Conservation (phyloP, 768 basidiomycete genomes). For the Lactarius quietus region DNA sequence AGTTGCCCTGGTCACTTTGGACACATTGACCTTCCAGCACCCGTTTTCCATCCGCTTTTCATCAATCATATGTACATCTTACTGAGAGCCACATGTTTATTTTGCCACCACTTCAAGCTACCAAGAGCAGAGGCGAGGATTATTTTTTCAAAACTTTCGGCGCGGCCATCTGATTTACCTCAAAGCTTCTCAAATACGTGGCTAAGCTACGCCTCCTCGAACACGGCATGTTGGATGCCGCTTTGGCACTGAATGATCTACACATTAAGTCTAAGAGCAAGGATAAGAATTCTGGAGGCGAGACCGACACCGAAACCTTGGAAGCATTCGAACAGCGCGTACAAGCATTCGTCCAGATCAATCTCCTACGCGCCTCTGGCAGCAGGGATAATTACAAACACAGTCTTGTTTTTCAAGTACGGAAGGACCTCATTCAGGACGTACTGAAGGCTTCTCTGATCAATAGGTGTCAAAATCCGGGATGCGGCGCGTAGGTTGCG, state of each 20-base stretch:
- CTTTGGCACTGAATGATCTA: slow-evolving; percentile 71
- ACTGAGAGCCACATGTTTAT: slow-evolving; percentile 84
- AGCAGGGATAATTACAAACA: slow-evolving; percentile 88
- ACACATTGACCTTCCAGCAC: slow-evolving; percentile 92
- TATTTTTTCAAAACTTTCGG: slow-evolving; percentile 19
- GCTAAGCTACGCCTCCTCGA: slow-evolving; percentile 88
- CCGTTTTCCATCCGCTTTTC: slow-evolving; percentile 95
- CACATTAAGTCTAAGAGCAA: slow-evolving; percentile 41
- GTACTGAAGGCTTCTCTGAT: slow-evolving; percentile 67
- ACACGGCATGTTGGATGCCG: slow-evolving; percentile 80
- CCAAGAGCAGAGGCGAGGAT: slow-evolving; percentile 61
- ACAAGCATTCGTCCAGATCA: slow-evolving; percentile 61
- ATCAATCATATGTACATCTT: slow-evolving; percentile 88
- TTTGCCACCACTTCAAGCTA: slow-evolving; percentile 90
- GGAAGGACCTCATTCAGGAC: slow-evolving; percentile 78
- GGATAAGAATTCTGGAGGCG: slow-evolving; percentile 38
- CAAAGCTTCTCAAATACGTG: slow-evolving; percentile 73
- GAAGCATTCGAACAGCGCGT: slow-evolving; percentile 61
- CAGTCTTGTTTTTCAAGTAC: slow-evolving; percentile 77
- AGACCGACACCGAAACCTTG: slow-evolving; percentile 41
- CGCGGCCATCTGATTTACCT: slow-evolving; percentile 7
- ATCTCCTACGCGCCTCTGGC: slow-evolving; percentile 40
- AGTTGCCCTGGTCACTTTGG: slow-evolving; percentile 98
- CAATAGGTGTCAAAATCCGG: slow-evolving; percentile 71
- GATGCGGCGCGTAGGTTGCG: slow-evolving; percentile 75